Evolutionary conservation across 805 yeast species (phyloP).

Genomic region (Candida stauntonica): DNA sequence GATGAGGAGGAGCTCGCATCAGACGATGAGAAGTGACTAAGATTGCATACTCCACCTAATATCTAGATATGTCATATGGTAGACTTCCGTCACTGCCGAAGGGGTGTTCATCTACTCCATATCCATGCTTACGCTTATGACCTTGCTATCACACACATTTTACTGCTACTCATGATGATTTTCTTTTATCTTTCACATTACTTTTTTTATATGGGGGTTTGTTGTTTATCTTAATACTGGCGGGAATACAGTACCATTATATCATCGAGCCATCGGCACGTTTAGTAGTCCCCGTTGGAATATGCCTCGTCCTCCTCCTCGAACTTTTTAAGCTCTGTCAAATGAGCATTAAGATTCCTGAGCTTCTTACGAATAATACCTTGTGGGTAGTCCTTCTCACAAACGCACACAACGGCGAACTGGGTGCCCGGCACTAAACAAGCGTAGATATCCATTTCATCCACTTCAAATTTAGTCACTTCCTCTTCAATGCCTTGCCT

Average conservation of each 20-base stretch:
- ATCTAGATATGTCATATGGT: no score
- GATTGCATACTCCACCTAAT: no score
- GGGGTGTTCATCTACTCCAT: no score
- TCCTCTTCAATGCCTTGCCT: slow-evolving; percentile 10
- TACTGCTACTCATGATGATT: no score
- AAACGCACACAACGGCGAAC: slow-evolving; percentile 18
- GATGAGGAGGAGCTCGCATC: slow-evolving; percentile 34
- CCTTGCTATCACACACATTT: no score
- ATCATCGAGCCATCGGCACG: no score
- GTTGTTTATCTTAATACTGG: no score
- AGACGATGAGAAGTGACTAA: slow-evolving; percentile 28
- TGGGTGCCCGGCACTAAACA: slow-evolving; percentile 15
- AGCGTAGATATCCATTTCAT: slow-evolving; percentile 9
- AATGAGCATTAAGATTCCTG: slow-evolving; percentile 8
- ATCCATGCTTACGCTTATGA: no score
- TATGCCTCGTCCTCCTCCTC: slow-evolving; percentile 18
- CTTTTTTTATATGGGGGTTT: no score
- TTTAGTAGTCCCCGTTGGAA: no score
- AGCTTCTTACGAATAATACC: slow-evolving; percentile 21
- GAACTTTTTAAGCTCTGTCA: slow-evolving; percentile 21
- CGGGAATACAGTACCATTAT: neutral
- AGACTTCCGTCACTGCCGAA: no score
- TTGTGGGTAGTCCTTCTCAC: slow-evolving; percentile 24
- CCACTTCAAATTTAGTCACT: slow-evolving; percentile 6
- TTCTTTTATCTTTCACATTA: no score